Evolutionary conservation across 495 filamentous ascomycete species (phyloP), one percentile per base, ranked within the genome.

Genomic region (Hyaloscypha variabilis): DNA sequence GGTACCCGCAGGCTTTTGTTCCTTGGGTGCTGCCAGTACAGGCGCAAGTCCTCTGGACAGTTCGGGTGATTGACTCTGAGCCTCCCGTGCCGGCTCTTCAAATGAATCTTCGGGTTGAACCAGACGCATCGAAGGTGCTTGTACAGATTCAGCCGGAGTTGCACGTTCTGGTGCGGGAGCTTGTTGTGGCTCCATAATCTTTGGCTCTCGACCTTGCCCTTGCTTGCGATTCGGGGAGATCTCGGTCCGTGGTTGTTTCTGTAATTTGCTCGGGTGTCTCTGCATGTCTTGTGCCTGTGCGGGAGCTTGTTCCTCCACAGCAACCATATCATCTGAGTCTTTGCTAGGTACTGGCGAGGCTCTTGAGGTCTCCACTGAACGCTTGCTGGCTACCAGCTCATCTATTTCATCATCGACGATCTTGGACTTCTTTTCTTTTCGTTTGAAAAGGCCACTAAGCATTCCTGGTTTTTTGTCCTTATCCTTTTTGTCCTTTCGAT

Each of bases 401-500:
- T 81, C 82, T 17, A 76, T 73, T 8, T 85, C 82, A 29, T 81
- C 79, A 24, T 73, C 69, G 5, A 80, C 78, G 39, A 73, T 76
- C 55, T 85, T 72, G 68, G 50, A 66, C 62, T 91, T 97, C 81
- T 93, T 97, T 67, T 97, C 92, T 71, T 96, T 97, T 62, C 92
- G 83, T 71, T 96, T 97, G 83, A 99, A 99, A 70, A 98, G 83
- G 49, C 93, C 94, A 70, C 93, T 93, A 56, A 99, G 87, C 77
- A 94, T 96, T 56, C 93, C 91, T 17, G 88, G 82, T 73, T 95
- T 97, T 81, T 97, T 96, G 63, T 97, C 91, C 71, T 94, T 94
- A 53, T 90, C 90, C 73, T 92, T 96, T 76, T 91, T 92, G 58
- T 93, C 90, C 63, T 96, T 91, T 2, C 74, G 73, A 34, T 68